Conservation (phyloP, 495 filamentous ascomycete species). For the Hypoxylon rickii region DNA sequence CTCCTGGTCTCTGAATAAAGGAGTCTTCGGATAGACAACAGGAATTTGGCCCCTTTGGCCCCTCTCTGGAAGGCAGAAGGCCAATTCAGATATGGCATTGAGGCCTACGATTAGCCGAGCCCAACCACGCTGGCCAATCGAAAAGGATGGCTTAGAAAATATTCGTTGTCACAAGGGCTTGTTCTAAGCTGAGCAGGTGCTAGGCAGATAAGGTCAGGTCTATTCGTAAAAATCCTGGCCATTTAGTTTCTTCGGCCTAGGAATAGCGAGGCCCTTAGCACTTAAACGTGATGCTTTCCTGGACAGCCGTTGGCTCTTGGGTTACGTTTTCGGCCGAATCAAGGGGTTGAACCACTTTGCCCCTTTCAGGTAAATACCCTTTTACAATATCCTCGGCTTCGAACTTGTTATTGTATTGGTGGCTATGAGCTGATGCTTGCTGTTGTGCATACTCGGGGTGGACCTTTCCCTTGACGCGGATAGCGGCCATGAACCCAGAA, state of each 20-base stretch:
- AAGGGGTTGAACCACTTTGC: not conserved
- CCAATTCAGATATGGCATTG: constrained; percentile 1
- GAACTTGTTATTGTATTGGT: constrained; percentile 15
- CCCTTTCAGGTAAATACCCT: not conserved
- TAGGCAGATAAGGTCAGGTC: too few relatives aligned
- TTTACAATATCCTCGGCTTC: constrained; percentile 13
- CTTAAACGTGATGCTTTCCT: not conserved
- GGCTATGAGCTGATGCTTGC: not conserved
- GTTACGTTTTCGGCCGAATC: not conserved
- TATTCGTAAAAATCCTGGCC: too few relatives aligned
- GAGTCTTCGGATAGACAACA: not conserved
- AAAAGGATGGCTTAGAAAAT: not conserved
- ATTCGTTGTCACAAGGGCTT: not conserved
- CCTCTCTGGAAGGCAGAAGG: constrained; percentile 14
- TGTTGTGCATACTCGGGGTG: not conserved
- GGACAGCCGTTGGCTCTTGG: not conserved
- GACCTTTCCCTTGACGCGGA: not conserved
- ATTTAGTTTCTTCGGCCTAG: not conserved
- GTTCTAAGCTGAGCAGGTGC: too few relatives aligned
- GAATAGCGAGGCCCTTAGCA: not conserved
- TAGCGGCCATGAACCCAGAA: not conserved
- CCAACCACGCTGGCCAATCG: constrained; percentile 4
- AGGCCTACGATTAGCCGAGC: constrained; percentile 1
- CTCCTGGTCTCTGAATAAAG: constrained; percentile 12
- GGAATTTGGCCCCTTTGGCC: constrained; percentile 3